Evolutionary conservation across 1,139 yeast species (phyloP).

Genomic region (Ashbya aceris): DNA sequence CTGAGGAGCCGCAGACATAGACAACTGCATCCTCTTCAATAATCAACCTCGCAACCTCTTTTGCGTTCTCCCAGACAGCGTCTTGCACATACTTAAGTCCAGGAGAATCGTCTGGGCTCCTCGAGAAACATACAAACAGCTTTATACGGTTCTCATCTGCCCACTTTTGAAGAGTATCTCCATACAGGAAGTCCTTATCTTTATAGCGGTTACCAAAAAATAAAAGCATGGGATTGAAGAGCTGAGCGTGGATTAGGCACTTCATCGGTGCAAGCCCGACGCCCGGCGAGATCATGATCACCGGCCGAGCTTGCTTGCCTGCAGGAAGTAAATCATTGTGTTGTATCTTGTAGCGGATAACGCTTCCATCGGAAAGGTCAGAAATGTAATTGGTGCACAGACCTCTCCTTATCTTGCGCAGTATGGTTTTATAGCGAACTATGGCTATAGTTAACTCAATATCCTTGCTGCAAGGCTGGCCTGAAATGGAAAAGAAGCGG

Average conservation of each 20-base stretch:
- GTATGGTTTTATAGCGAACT: conserved; percentile 78
- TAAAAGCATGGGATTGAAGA: conserved; percentile 33
- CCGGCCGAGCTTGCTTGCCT: conserved; percentile 36
- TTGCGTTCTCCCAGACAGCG: conserved; percentile 42
- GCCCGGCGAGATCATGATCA: conserved; percentile 77
- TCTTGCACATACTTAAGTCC: conserved; percentile 64
- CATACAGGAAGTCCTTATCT: conserved; percentile 61
- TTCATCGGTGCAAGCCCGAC: conserved; percentile 91
- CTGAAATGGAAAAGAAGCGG: conserved; percentile 75
- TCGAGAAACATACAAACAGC: conserved; percentile 52
- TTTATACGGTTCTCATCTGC: conserved; percentile 31
- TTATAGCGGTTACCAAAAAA: conserved; percentile 72
- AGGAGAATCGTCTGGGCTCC: conserved; percentile 38
- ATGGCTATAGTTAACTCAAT: conserved; percentile 58
- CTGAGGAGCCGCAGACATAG: conserved; percentile 87
- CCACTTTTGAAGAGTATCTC: conserved; percentile 42
- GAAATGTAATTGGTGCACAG: conserved; percentile 75
- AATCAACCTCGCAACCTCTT: conserved; percentile 43
- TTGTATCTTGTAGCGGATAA: conserved; percentile 48
- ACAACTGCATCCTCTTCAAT: conserved; percentile 48
- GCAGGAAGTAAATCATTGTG: conserved; percentile 34
- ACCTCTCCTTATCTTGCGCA: conserved; percentile 70
- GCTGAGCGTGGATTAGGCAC: conserved; percentile 38
- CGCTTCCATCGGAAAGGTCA: conserved; percentile 38
- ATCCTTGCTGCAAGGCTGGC: conserved; percentile 36